Evolutionary conservation across 768 basidiomycete genomes (phyloP).

Genomic region (Calocybe cyanea): DNA sequence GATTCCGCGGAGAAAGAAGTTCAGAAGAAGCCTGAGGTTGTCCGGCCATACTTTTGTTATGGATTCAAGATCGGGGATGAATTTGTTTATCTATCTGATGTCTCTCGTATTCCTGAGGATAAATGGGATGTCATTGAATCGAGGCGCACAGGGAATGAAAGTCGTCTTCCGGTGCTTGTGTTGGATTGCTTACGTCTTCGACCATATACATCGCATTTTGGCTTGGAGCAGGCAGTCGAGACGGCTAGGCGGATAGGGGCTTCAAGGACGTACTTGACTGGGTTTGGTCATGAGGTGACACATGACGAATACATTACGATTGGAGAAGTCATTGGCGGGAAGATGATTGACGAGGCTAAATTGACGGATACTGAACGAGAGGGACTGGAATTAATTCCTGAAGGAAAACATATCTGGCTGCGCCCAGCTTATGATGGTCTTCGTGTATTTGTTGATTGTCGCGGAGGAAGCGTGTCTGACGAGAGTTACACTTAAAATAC

Average conservation of each 20-base stretch:
- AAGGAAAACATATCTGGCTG: conserved; percentile 52
- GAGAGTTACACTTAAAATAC: conserved; percentile 36
- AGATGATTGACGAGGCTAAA: conserved; percentile 23
- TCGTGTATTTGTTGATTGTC: conserved; percentile 42
- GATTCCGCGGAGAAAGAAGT: background rate
- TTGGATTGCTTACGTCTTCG: conserved; percentile 72
- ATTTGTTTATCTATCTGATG: conserved; percentile 80
- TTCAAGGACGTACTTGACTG: conserved; percentile 63
- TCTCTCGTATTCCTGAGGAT: conserved; percentile 72
- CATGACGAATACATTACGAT: conserved; percentile 78
- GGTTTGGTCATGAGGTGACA: conserved; percentile 72
- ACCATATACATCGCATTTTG: conserved; percentile 77
- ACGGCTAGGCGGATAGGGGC: conserved; percentile 57
- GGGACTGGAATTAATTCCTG: conserved; percentile 44
- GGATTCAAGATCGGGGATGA: conserved; percentile 67
- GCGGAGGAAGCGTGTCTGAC: conserved; percentile 44
- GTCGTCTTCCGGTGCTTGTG: conserved; percentile 53
- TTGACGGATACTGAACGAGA: conserved; percentile 30
- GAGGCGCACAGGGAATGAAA: conserved; percentile 13
- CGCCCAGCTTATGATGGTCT: conserved; percentile 78
- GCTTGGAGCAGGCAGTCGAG: conserved; percentile 58
- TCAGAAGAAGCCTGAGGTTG: conserved; percentile 22
- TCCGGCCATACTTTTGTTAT: conserved; percentile 61
- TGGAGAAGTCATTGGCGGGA: conserved; percentile 45
- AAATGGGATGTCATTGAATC: conserved; percentile 53